These are phyloP conservation scores for Iris pallida DNA, from an alignment of 116 monocot genomes.

Conservation along the genomic window DNA sequence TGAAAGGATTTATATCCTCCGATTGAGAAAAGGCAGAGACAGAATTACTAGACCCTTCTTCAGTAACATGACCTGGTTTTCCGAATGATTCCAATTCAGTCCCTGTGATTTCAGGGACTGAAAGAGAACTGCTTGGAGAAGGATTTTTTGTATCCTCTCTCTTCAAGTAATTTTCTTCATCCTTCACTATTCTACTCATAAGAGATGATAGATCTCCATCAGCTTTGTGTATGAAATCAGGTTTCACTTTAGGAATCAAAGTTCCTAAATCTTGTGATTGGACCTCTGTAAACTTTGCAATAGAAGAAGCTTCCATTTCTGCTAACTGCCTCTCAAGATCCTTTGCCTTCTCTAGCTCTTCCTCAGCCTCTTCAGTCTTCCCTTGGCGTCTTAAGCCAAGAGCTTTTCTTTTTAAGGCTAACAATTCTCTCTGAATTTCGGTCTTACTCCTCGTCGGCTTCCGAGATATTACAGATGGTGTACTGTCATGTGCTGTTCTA, in stretches of 20 bases:
- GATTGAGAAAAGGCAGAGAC: background rate
- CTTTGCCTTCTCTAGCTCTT: constrained; percentile 61
- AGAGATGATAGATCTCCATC: background rate
- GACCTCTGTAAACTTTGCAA: background rate
- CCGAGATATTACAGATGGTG: constrained; percentile 4
- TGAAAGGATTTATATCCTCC: background rate
- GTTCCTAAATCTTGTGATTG: constrained; percentile 16
- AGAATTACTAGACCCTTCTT: background rate
- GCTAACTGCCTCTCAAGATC: constrained; percentile 56
- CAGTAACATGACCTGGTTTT: constrained; percentile 1
- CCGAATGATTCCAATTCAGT: background rate
- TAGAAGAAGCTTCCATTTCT: constrained; percentile 36
- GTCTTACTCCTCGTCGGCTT: constrained; percentile 43
- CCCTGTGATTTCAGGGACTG: background rate
- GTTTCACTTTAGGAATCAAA: constrained; percentile 15
- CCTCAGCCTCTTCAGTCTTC: constrained; percentile 69
- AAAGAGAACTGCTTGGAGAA: background rate
- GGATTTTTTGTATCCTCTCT: background rate
- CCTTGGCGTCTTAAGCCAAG: constrained; percentile 87
- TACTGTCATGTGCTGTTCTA: constrained; percentile 4
- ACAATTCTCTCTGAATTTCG: constrained; percentile 78
- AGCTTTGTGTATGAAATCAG: constrained; percentile 1
- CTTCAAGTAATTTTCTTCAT: constrained; percentile 5
- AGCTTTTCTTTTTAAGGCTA: constrained; percentile 82
- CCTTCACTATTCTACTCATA: background rate